Evolutionary conservation across 306 rosid species (phyloP), one percentile per base, ranked within the genome.

Genomic region (Styphnolobium japonicum): DNA sequence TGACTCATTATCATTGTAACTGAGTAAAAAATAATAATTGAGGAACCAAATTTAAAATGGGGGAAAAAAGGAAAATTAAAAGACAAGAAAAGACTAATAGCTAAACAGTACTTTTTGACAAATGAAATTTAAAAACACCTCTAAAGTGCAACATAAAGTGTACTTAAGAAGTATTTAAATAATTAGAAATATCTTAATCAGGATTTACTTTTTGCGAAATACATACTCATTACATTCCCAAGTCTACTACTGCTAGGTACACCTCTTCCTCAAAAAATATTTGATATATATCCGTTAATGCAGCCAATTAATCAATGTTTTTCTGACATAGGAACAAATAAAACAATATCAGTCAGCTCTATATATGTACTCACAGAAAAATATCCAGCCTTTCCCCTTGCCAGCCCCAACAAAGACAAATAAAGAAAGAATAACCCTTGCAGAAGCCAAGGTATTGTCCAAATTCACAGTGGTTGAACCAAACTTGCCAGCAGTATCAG

Each of bases 371-470:
- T 18, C 45, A 29, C 16, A 34, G 29, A 69, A 39, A 72, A 29
- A 61, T 70, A 48, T 52, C 70, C 75, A 69, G 68, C 55, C 55
- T 80, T 72, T 55, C 33, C 27, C 58, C 67, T 11, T 51, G 36
- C 25, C 16, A 63, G 27, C 74, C 18, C 67, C 27, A 43, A 82
- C 10, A 71, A 19, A 39, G 53, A 67, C 77, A 21, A 42, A 12
- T 7, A 37, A 68, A 61, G 55, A 68, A 36, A 58, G 40, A 61
- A 82, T 39, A 61, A 48, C 57, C 71, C 65, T 57, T 25, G 64
- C 51, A 37, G 34, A 53, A 45, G 77, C 73, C 37, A 58, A 67
- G 60, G 40, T 49, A 40, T 37, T 61, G 12, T 68, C 77, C 52
- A 76, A 51, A 6, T 69, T 78, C 69, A 77, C 16, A 34, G 40